Conservation (phyloP, 2,329 filamentous ascomycete species). For the Ophiostoma novo-ulmi region DNA sequence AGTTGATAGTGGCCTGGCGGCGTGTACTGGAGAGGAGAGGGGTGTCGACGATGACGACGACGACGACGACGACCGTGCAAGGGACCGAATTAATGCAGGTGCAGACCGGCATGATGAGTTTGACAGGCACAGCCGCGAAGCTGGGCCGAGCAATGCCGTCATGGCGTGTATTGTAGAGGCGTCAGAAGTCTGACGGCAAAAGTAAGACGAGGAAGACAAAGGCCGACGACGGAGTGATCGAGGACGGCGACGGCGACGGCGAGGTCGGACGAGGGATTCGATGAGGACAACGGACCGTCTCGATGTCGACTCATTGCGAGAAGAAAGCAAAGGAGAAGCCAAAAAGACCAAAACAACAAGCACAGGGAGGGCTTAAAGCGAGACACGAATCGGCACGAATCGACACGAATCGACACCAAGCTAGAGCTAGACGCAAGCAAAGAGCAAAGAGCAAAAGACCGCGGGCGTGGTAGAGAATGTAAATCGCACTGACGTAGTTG, state of each 20-base stretch:
- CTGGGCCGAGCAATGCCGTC: not conserved
- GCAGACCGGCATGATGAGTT: not conserved
- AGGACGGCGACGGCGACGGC: constrained; percentile 7
- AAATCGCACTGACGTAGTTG: constrained; percentile 22
- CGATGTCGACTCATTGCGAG: constrained; percentile 7
- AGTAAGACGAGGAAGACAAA: not conserved
- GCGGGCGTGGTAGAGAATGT: not conserved
- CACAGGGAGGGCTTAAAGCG: not conserved
- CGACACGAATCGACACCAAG: not conserved
- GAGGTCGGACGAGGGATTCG: not conserved
- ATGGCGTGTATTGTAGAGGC: not conserved
- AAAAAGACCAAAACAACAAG: not conserved
- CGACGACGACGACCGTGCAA: not conserved
- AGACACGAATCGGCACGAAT: not conserved
- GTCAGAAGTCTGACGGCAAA: too few relatives aligned
- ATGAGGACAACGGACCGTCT: not conserved
- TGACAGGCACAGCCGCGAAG: constrained; percentile 2
- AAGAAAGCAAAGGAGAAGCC: too few relatives aligned
- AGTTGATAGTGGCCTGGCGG: not conserved
- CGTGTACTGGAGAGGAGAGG: not conserved
- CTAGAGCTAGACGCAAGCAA: constrained; percentile 13
- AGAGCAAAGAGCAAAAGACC: not conserved
- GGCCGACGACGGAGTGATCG: not conserved
- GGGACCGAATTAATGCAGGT: not conserved
- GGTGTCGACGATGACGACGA: not conserved